These are phyloP conservation scores for Alternaria alternata DNA, from an alignment of 2,329 filamentous ascomycete species.

Conservation along the genomic window DNA sequence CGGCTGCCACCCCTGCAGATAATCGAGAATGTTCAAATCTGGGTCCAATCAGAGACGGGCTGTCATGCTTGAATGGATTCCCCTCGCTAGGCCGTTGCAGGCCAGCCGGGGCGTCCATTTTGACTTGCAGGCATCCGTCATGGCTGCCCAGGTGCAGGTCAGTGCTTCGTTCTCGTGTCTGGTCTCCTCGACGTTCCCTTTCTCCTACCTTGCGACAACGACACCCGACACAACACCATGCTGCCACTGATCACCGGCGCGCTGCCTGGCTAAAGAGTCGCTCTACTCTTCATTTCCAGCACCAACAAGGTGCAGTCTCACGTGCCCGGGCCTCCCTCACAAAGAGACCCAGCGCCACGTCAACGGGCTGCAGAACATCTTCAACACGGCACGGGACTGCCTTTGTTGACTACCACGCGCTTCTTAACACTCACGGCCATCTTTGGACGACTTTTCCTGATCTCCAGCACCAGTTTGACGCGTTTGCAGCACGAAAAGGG, in stretches of 20 bases:
- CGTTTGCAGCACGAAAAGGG: conserved; percentile 20
- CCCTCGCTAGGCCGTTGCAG: conserved; percentile 27
- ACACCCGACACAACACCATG: conserved; percentile 35
- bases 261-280: conserved; percentile 29
- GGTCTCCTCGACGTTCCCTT: conserved; percentile 39
- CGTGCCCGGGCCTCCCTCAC: conserved; percentile 30
- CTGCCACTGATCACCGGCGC: conserved; percentile 27
- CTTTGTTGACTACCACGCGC: conserved; percentile 14
- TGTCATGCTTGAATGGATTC: conserved; percentile 12
- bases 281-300: conserved; percentile 3
- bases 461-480: conserved; percentile 15
- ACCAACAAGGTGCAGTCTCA: conserved; percentile 23
- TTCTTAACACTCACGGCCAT: conserved; percentile 4
- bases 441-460: neutral
- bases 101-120: conserved; percentile 23
- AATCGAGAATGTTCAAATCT: conserved; percentile 24
- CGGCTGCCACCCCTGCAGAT: conserved; percentile 20
- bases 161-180: conserved; percentile 38
- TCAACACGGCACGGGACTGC: conserved; percentile 10
- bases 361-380: conserved; percentile 33
- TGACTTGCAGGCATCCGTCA: conserved; percentile 31
- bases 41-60: conserved; percentile 21
- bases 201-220: conserved; percentile 28
- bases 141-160: conserved; percentile 27
- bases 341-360: conserved; percentile 46